Base-by-base conservation (phyloP, 208 protist genomes). In the Acanthamoeba healyi region DNA sequence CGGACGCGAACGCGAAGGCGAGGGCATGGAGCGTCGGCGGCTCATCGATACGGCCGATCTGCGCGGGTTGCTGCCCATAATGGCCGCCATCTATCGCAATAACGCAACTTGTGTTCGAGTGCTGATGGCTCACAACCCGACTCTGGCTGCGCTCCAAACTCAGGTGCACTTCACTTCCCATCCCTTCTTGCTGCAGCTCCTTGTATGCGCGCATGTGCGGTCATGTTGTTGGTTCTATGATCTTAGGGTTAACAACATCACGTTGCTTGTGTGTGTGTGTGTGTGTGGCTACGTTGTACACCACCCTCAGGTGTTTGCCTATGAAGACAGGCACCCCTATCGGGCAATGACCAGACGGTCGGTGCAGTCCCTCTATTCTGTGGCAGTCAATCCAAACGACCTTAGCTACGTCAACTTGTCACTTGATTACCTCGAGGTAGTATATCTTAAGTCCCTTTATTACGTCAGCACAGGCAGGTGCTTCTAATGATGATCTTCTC, bases 11-110 rank as follows among this genome's bases (percentile, higher is more conserved):
- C 40, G 14, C 5, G 72, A 82, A 40, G 72, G 72, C 72, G 42
- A 44, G 40, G 72, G 72, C 72, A 51, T 51, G 34, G 26, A 82
- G 40, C 72, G 72, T 32, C 72, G 72, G n/a, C 72, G 72, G 22
- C 26, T 82, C 1, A 24, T 82, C 72, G 40, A 82, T 26, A 82
- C 72, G 22, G 72, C 40, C 42, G 72, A 82, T n/a, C 19, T 22
- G 5, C 42, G 42, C 22, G 34, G 17, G 4, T 5, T 82, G 34
- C 26, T 82, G 36, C 72, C 72, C 40, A 82, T 82, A 19, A 44
- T 54, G 36, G 40, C 19, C 12, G 72, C 72, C 24, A 82, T 82
- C 34, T 82, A 51, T 22, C 42, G 72, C 36, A 51, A 29, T 26
- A 17, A 54, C 72, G 22, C 12, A 4, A 4, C 7, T 22, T 82